Evolutionary conservation across 306 rosid genomes (phyloP).

Genomic region (Trichosanthes cucumerina): DNA sequence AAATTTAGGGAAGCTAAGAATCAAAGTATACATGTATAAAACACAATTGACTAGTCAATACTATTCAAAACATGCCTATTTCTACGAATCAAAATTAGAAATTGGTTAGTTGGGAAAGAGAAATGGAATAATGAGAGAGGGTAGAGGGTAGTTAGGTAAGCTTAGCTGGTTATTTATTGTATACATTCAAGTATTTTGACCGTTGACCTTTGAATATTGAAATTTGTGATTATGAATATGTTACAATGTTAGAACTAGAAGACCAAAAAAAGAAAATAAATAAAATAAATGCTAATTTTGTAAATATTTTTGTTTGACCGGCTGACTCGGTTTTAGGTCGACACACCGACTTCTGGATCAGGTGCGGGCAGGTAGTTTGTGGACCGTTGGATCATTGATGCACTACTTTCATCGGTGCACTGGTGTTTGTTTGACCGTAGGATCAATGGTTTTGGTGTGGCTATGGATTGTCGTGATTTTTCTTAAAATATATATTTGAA

Average conservation of each 20-base stretch:
- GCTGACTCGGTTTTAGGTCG: neutral
- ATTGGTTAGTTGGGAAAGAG: neutral
- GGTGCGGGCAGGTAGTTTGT: neutral
- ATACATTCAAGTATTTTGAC: neutral
- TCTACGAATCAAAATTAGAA: neutral
- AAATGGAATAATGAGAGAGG: neutral
- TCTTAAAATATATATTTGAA: no score
- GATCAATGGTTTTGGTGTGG: neutral
- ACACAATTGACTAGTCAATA: neutral
- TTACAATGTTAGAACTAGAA: no score
- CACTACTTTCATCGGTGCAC: neutral
- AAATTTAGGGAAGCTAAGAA: neutral
- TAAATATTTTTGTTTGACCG: neutral
- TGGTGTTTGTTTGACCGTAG: neutral
- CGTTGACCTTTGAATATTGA: slow-evolving; percentile 1
- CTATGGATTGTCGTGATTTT: no score
- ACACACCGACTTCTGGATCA: neutral
- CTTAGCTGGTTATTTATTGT: neutral
- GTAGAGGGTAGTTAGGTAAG: neutral
- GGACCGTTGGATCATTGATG: neutral
- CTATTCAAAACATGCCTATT: neutral
- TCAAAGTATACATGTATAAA: neutral
- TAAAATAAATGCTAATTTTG: neutral
- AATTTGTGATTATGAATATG: neutral
- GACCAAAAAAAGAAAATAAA: neutral